These are phyloP conservation scores for Turritis glabra DNA, from an alignment of 345 rosid species.

Conservation along the genomic window DNA sequence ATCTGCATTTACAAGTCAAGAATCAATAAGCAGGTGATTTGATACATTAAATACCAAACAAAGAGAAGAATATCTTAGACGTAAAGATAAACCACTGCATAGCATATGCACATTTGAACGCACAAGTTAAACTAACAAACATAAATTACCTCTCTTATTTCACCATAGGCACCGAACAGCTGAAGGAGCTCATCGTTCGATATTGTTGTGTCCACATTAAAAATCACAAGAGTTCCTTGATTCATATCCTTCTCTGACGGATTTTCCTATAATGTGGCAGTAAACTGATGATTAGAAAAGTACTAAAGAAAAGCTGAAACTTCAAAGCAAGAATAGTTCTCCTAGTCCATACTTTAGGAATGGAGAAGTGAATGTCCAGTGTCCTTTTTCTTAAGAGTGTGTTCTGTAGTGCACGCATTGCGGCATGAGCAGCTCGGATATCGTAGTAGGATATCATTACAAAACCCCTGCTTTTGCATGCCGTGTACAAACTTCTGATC, in stretches of 20 bases:
- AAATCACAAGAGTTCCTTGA: constrained; percentile 93
- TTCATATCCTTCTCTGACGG: constrained; percentile 94
- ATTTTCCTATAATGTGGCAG: constrained; percentile 62
- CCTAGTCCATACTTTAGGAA: constrained; percentile 76
- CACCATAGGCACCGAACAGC: constrained; percentile 83
- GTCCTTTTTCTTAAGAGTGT: constrained; percentile 89
- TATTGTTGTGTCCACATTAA: constrained; percentile 87
- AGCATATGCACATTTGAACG: not conserved
- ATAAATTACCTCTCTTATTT: constrained; percentile 81
- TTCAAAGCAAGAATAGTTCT: not conserved
- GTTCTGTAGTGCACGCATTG: constrained; percentile 90
- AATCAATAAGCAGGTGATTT: not conserved
- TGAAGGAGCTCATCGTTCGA: constrained; percentile 84
- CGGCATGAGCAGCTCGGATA: constrained; percentile 86
- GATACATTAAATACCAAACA: not conserved
- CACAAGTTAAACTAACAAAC: not conserved
- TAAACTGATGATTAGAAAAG: constrained; percentile 11
- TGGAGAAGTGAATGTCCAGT: constrained; percentile 92
- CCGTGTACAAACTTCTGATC: constrained; percentile 86
- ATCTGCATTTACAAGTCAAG: constrained; percentile 54
- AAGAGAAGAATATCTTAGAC: not conserved
- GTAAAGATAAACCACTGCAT: not conserved
- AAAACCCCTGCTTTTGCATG: constrained; percentile 96
- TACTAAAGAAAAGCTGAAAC: not conserved
- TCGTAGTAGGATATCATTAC: constrained; percentile 97